Conservation (phyloP, 768 basidiomycete species). For the Phaffia australis region DNA sequence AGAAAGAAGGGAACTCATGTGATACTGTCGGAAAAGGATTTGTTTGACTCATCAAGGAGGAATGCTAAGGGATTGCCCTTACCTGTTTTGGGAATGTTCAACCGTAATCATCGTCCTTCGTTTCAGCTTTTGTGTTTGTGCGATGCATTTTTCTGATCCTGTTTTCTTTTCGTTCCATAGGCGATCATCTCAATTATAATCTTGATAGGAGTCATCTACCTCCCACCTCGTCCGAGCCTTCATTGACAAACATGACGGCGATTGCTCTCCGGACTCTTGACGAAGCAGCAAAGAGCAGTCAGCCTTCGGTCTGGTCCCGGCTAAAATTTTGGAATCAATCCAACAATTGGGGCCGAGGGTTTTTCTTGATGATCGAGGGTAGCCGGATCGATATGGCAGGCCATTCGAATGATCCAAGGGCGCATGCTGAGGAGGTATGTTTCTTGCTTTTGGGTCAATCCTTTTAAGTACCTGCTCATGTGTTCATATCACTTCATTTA, state of each 20-base stretch:
- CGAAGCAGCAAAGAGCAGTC: not conserved
- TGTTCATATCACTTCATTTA: conserved; percentile 19
- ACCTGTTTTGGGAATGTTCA: conserved; percentile 30
- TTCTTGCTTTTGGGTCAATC: no score
- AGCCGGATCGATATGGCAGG: conserved; percentile 31
- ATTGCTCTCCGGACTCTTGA: conserved; percentile 30
- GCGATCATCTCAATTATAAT: conserved; percentile 32
- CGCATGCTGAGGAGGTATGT: conserved; percentile 9
- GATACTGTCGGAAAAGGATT: conserved; percentile 26
- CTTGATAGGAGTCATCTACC: conserved; percentile 29
- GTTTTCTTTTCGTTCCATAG: not conserved
- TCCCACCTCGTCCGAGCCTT: conserved; percentile 27
- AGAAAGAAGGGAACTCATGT: conserved; percentile 11
- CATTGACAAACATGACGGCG: conserved; percentile 30
- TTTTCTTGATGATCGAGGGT: conserved; percentile 34
- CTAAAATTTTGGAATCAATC: no score
- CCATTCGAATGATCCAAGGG: conserved; percentile 15
- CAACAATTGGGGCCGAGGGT: conserved; percentile 25
- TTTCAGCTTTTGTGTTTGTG: not conserved
- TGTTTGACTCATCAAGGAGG: no score
- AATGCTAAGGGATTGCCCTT: conserved; percentile 2
- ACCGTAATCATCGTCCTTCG: conserved; percentile 6
- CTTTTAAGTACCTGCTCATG: no score
- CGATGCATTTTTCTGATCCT: not conserved
- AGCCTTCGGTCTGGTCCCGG: not conserved